phyloP scores from a whole-genome alignment of 139 green algal genomes.

The Volvox reticuliferus region DNA sequence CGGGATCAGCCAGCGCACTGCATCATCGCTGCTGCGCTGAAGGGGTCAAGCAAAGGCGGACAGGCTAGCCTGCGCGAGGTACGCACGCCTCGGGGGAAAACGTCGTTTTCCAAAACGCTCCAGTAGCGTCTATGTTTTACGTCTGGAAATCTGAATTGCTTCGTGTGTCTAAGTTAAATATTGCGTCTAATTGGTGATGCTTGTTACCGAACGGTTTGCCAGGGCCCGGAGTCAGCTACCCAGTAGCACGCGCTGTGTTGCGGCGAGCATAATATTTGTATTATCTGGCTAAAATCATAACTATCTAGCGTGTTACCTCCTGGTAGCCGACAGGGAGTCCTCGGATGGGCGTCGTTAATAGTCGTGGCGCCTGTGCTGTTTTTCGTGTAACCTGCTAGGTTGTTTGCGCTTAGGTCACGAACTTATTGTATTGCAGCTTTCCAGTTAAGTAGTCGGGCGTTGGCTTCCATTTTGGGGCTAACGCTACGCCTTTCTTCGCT shows the following conservation, averaged over 20 bases:
- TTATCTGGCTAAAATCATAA: too few species aligned
- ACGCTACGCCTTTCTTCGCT: not conserved
- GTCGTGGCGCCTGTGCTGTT: not conserved
- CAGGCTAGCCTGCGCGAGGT: not conserved
- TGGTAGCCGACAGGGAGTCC: not conserved
- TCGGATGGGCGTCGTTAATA: not conserved
- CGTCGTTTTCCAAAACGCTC: not conserved
- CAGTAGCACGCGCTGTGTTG: not conserved
- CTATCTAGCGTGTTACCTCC: too few species aligned
- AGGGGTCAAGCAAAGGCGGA: not conserved
- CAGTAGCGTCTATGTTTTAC: too few species aligned
- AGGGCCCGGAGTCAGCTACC: not conserved
- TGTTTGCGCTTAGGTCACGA: not conserved
- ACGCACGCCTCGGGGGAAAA: slow-evolving; percentile 10
- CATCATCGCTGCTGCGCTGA: not conserved
- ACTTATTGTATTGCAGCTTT: not conserved
- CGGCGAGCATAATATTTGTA: too few species aligned
- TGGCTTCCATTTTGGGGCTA: not conserved
- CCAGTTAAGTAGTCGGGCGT: too few species aligned
- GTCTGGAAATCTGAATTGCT: too few species aligned
- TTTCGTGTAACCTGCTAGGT: not conserved
- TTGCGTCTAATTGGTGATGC: too few species aligned
- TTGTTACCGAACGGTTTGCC: not conserved
- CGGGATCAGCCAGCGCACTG: not conserved
- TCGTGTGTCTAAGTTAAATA: too few species aligned